Conservation (phyloP, 257 asterid genomes). For the Solanum medicagineum region DNA sequence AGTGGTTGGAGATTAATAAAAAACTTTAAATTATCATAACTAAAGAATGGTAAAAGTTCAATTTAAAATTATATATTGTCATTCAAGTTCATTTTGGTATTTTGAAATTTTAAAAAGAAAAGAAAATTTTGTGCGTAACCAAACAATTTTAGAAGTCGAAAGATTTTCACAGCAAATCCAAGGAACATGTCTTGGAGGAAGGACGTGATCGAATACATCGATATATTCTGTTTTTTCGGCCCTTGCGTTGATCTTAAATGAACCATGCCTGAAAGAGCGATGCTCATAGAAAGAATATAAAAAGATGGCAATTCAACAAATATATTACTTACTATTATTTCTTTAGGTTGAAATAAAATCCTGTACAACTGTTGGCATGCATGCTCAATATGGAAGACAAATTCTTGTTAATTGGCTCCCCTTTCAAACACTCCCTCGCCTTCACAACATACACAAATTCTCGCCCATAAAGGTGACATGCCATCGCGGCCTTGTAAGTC, state of each 20-base stretch:
- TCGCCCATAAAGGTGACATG: slow-evolving; percentile 63
- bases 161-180: too few relatives aligned
- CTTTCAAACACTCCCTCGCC: slow-evolving; percentile 27
- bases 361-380: slow-evolving; percentile 43
- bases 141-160: too few relatives aligned
- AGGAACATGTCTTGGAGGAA: neutral
- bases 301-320: neutral
- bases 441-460: slow-evolving; percentile 36
- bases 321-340: neutral
- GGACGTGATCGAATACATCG: neutral
- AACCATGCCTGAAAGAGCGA: neutral
- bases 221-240: too few relatives aligned
- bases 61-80: neutral
- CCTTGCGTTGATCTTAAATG: neutral
- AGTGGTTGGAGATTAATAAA: too few relatives aligned
- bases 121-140: neutral
- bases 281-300: neutral
- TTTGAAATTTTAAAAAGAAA: neutral
- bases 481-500: slow-evolving; percentile 68
- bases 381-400: slow-evolving; percentile 34
- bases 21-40: neutral
- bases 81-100: neutral
- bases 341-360: slow-evolving; percentile 18
- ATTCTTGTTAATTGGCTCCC: slow-evolving; percentile 26
- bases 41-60: neutral